Evolutionary conservation across 192 early-diverging fungal species (phyloP).

Genomic region (Coemansia sp.): DNA sequence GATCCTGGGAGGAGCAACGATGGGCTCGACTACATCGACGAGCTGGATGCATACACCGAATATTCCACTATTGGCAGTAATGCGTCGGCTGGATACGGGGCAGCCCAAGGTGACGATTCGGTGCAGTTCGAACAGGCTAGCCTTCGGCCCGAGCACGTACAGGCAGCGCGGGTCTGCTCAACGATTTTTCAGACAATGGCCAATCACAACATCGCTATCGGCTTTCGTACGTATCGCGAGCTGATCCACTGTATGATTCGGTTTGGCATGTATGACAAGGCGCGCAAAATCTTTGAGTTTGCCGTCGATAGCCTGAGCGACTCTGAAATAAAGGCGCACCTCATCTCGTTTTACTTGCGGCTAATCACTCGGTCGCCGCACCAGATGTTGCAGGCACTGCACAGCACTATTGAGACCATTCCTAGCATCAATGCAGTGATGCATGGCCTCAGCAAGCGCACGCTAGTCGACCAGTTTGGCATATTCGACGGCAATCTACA

Average conservation of each 20-base stretch:
- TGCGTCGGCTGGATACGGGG: neutral
- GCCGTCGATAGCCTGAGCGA: conserved; percentile 26
- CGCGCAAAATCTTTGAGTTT: conserved; percentile 40
- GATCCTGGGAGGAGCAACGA: conserved; percentile 3
- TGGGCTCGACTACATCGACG: conserved; percentile 25
- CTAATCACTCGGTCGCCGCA: conserved; percentile 24
- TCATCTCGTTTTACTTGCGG: conserved; percentile 34
- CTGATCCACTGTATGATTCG: conserved; percentile 36
- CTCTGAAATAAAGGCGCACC: conserved; percentile 15
- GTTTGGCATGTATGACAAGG: conserved; percentile 41
- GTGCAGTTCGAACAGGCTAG: neutral
- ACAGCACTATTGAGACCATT: conserved; percentile 8
- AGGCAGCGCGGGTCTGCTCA: conserved; percentile 37
- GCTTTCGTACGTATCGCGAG: conserved; percentile 42
- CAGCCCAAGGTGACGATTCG: neutral
- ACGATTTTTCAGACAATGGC: conserved; percentile 42
- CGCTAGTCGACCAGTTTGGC: conserved; percentile 35
- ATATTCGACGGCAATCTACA: conserved; percentile 38
- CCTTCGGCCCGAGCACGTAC: conserved; percentile 12
- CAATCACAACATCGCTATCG: conserved; percentile 9
- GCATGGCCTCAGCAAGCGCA: conserved; percentile 9
- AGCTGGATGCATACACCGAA: conserved; percentile 14
- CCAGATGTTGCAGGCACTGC: conserved; percentile 20
- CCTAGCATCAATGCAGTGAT: conserved; percentile 10
- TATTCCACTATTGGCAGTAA: neutral